Evolutionary conservation across 2,329 filamentous ascomycete species (phyloP).

Genomic region (Aspergillus tubingensis): DNA sequence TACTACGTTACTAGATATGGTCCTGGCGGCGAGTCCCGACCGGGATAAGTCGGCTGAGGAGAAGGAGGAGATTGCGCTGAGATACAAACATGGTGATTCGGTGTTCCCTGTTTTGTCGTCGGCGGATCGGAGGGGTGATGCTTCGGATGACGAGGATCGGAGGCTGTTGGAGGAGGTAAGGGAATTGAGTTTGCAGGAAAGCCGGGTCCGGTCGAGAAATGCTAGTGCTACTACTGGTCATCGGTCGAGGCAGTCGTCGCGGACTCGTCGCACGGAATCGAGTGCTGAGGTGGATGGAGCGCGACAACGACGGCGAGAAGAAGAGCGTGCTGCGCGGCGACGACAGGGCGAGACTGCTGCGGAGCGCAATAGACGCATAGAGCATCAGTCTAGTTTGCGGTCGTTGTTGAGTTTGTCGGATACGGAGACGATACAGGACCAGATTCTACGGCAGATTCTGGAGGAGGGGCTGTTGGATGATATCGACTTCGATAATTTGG

Average conservation of each 20-base stretch:
- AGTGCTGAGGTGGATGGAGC: conserved; percentile 42
- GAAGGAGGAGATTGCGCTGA: conserved; percentile 70
- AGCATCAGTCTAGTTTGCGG: conserved; percentile 85
- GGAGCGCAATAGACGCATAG: conserved; percentile 62
- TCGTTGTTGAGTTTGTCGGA: conserved; percentile 81
- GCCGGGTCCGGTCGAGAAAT: conserved; percentile 24
- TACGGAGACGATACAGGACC: conserved; percentile 75
- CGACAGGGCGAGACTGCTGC: conserved; percentile 27
- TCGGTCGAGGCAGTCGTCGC: conserved; percentile 26
- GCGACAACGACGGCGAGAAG: conserved; percentile 36
- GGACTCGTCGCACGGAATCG: conserved; percentile 30
- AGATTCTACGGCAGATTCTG: conserved; percentile 85
- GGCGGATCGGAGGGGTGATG: conserved; percentile 40
- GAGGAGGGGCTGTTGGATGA: conserved; percentile 86
- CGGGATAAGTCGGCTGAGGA: conserved; percentile 71
- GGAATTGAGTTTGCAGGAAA: conserved; percentile 67
- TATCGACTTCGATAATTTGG: conserved; percentile 84
- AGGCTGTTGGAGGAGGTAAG: conserved; percentile 71
- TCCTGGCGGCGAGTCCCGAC: conserved; percentile 74
- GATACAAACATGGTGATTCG: conserved; percentile 79
- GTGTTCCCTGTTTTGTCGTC: conserved; percentile 65
- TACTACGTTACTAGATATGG: conserved; percentile 86
- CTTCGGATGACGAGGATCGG: conserved; percentile 63
- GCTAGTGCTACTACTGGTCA: conserved; percentile 31
- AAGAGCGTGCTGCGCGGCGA: conserved; percentile 34